phyloP scores from a whole-genome alignment of 2,329 filamentous ascomycete species.

The Fusarium compactum region DNA sequence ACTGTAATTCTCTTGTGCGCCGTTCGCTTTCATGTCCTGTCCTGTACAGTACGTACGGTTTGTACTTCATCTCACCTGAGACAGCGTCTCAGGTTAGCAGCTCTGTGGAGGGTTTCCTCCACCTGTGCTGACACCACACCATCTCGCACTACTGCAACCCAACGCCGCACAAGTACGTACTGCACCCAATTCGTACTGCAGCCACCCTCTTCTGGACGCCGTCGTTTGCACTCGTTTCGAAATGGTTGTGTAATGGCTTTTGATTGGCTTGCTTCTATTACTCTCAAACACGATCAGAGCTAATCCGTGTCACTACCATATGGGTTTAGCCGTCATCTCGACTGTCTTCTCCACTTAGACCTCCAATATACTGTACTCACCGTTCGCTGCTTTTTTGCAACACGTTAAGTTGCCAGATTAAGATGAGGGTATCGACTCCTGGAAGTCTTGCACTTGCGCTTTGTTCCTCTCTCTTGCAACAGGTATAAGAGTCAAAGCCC shows the following conservation, averaged over 20 bases:
- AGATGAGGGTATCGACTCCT: not conserved
- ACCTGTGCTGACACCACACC: constrained; percentile 41
- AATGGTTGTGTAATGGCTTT: constrained; percentile 5
- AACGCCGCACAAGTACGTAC: constrained; percentile 19
- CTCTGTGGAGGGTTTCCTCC: constrained; percentile 40
- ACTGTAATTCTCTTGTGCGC: constrained; percentile 5
- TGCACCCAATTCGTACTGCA: constrained; percentile 32
- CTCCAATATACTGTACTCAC: not conserved
- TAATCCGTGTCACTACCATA: constrained; percentile 26
- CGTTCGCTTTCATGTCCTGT: constrained; percentile 5
- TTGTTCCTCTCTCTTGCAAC: not conserved
- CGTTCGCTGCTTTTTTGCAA: not conserved
- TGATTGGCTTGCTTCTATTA: constrained; percentile 28
- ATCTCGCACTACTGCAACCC: constrained; percentile 32
- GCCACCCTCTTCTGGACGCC: constrained; percentile 35
- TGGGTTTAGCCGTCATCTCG: constrained; percentile 32
- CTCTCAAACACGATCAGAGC: constrained; percentile 37
- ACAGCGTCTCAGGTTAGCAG: constrained; percentile 52
- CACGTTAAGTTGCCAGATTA: not conserved
- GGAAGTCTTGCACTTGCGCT: not conserved
- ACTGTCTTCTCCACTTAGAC: not conserved
- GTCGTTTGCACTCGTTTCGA: constrained; percentile 46
- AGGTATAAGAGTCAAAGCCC: not conserved
- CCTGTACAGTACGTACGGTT: not conserved
- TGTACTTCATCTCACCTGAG: constrained; percentile 50